Percentiles rank a stretch among this genome's conserved stretches.
phyloP scores from a whole-genome alignment of 2,329 filamentous ascomycete species.

The Curvularia sp. region DNA sequence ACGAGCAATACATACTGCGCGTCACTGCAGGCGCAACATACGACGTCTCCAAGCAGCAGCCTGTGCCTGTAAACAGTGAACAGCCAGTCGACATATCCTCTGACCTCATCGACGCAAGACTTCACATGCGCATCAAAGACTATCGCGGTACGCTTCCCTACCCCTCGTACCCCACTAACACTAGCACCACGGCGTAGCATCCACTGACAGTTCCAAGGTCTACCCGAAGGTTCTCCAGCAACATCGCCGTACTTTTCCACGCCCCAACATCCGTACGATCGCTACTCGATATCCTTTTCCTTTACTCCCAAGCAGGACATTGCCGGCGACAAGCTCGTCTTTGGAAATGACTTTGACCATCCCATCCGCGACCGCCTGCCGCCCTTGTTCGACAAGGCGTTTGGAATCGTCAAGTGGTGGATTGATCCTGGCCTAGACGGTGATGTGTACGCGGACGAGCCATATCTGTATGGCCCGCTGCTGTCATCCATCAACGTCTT shows the following conservation, averaged over 20 bases:
- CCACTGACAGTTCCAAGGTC: slow-evolving; percentile 57
- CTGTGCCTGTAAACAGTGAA: slow-evolving; percentile 77
- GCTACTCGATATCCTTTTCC: slow-evolving; percentile 82
- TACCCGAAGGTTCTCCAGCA: slow-evolving; percentile 72
- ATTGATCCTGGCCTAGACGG: slow-evolving; percentile 91
- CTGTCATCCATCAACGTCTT: slow-evolving; percentile 81
- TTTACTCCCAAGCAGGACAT: slow-evolving; percentile 76
- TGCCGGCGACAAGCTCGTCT: slow-evolving; percentile 76
- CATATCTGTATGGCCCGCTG: slow-evolving; percentile 84
- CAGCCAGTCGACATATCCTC: slow-evolving; percentile 68
- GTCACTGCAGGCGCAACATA: slow-evolving; percentile 84
- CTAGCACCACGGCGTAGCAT: background rate
- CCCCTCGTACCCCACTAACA: background rate
- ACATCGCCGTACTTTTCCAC: slow-evolving; percentile 80
- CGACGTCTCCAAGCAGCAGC: slow-evolving; percentile 72
- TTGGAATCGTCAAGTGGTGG: slow-evolving; percentile 86
- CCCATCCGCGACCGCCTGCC: slow-evolving; percentile 87
- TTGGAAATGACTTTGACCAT: slow-evolving; percentile 94
- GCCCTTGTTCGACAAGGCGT: slow-evolving; percentile 82
- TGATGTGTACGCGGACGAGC: slow-evolving; percentile 84
- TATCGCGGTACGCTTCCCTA: slow-evolving; percentile 54
- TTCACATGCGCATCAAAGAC: slow-evolving; percentile 77
- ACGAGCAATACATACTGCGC: slow-evolving; percentile 73
- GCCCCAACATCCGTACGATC: slow-evolving; percentile 73
- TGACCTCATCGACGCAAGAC: slow-evolving; percentile 67